phyloP scores from a whole-genome alignment of 2,329 filamentous ascomycete genomes.

The Colletotrichum abscissum region DNA sequence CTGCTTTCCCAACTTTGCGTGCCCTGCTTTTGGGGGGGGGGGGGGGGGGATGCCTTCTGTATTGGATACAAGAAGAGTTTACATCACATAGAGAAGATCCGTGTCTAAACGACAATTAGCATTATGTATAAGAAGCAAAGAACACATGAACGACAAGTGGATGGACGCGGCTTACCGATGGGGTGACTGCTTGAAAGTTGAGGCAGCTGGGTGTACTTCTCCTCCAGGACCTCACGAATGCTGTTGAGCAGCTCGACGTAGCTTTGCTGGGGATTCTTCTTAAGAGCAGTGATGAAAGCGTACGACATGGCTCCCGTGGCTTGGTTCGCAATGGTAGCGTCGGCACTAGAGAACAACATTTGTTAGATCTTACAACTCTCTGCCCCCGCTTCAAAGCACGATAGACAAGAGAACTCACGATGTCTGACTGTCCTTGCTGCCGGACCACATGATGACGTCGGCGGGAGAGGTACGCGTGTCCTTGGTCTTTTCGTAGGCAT shows the following conservation, averaged over 20 bases:
- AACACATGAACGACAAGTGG: slow-evolving; percentile 27
- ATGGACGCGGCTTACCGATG: slow-evolving; percentile 72
- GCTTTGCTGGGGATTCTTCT: slow-evolving; percentile 94
- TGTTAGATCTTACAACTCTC: neutral
- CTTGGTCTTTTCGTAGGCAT: slow-evolving; percentile 82
- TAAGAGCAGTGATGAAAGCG: slow-evolving; percentile 92
- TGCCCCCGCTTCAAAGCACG: neutral
- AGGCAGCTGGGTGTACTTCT: slow-evolving; percentile 93
- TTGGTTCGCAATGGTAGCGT: slow-evolving; percentile 87
- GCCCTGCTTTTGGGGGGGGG: neutral
- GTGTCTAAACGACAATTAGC: slow-evolving; percentile 17
- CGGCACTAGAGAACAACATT: slow-evolving; percentile 68
- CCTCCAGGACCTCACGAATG: slow-evolving; percentile 87
- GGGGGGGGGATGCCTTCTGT: neutral
- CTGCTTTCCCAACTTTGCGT: neutral
- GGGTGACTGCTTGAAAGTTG: slow-evolving; percentile 97
- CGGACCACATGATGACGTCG: slow-evolving; percentile 98
- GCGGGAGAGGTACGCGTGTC: slow-evolving; percentile 93
- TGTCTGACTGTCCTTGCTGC: slow-evolving; percentile 95
- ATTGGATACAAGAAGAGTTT: neutral
- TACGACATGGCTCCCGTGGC: slow-evolving; percentile 98
- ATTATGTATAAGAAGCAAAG: neutral
- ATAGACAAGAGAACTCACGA: slow-evolving; percentile 59
- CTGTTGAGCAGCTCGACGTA: slow-evolving; percentile 97
- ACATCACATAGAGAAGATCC: slow-evolving; percentile 33